Evolutionary conservation across 176 grass and related monocot genomes (phyloP), one percentile per base, ranked within the genome.

Genomic region (Carex pumila): DNA sequence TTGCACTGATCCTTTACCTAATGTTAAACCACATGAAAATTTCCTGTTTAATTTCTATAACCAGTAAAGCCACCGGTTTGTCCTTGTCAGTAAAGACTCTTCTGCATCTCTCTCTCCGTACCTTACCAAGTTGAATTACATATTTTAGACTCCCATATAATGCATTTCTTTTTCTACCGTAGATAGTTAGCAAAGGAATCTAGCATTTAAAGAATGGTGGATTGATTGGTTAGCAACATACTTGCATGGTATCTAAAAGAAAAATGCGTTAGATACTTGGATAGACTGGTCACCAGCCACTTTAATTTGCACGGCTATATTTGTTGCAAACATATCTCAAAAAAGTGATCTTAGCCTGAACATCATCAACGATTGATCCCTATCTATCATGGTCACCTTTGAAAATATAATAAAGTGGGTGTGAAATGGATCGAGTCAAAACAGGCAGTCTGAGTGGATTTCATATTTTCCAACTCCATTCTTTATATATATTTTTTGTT

Each of bases 271-370:
- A 82, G 61, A 82, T 66, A 67, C 36, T 43, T 60, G 22, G 54
- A 82, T 63, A 65, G 80, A 82, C n/a, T 67, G 7, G 80, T 83
- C 80, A 83, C 61, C 60, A 17, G 61, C 43, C 80, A 83, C 80
- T 83, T 83, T 53, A 65, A 17, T 77, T 65, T 83, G 60, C 60
- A 61, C 47, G 32, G 57, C 58, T 39, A 62, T 63, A 65, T 82
- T 67, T 53, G 17, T 82, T 82, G 17, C 39, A 56, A 77, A 77
- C 73, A 77, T 56, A 77, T 77, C 73, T 77, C 2, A 55, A 55
- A 56, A 56, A 77, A 18, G 73, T 34, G 49, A 77, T 77, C 50
- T 77, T 54, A 77, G 50, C 73, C 5, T 56, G 11, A 77, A 31
- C 21, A 32, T 56, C 18, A 56, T 77, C 73, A 77, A 30, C 25